Evolutionary conservation across 495 filamentous ascomycete genomes (phyloP).

Genomic region (Penicillium chermesinum): DNA sequence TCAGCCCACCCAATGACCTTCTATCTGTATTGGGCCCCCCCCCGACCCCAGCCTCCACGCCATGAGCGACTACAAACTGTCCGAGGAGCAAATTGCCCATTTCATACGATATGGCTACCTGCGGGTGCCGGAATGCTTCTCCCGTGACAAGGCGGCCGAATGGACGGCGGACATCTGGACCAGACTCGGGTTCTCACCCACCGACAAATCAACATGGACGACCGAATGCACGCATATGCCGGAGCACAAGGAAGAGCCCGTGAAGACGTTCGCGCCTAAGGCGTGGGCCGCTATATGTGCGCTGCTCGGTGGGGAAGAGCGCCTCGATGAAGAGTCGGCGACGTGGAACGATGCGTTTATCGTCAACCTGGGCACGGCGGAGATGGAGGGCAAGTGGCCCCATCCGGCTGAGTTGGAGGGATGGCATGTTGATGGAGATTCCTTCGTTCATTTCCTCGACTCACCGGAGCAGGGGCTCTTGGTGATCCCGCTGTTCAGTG

Average conservation of each 20-base stretch:
- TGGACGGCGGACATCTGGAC: conserved; percentile 61
- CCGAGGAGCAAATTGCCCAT: conserved; percentile 55
- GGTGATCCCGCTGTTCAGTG: conserved; percentile 65
- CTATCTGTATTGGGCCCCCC: too few relatives aligned
- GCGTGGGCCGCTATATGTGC: conserved; percentile 68
- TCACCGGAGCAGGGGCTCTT: conserved; percentile 67
- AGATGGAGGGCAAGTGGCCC: conserved; percentile 47
- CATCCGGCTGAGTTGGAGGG: conserved; percentile 46
- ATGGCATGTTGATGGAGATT: conserved; percentile 77
- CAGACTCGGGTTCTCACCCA: conserved; percentile 60
- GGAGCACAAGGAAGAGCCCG: conserved; percentile 46
- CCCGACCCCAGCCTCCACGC: neutral
- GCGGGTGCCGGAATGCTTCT: conserved; percentile 57
- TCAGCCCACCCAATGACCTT: too few relatives aligned
- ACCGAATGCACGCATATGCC: conserved; percentile 63
- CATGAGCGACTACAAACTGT: conserved; percentile 33
- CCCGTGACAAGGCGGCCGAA: conserved; percentile 51
- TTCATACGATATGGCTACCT: conserved; percentile 65
- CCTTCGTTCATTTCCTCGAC: conserved; percentile 72
- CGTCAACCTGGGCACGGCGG: conserved; percentile 62
- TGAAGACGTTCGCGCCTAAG: conserved; percentile 57
- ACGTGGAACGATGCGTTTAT: conserved; percentile 66
- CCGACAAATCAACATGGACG: conserved; percentile 64
- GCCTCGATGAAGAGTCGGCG: conserved; percentile 44
- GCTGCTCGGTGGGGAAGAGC: conserved; percentile 62